A percentile compares a stretch with the other conserved stretches of the same genome.
These are phyloP conservation scores for Pythium myriotylum DNA, from an alignment of 352 stramenopile genomes.

Conservation along the genomic window DNA sequence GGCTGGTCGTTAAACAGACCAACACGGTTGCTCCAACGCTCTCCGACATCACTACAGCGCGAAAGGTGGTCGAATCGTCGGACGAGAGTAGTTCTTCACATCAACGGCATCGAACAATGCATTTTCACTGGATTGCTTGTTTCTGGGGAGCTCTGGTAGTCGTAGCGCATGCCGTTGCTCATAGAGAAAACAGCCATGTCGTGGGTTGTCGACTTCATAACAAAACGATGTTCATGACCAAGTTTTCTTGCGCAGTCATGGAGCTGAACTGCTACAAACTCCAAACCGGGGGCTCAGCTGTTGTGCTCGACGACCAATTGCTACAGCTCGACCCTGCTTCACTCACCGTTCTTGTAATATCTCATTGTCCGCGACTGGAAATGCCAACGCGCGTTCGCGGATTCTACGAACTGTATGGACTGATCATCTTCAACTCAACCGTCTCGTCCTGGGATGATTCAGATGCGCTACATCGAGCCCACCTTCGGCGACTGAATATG, in stretches of 20 bases:
- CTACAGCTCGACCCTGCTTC: neutral
- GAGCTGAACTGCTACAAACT: conserved; percentile 11
- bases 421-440: conserved; percentile 29
- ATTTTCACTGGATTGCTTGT: conserved; percentile 2
- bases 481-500: neutral
- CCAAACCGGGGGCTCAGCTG: neutral
- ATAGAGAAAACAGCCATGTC: neutral
- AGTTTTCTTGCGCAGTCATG: conserved; percentile 7
- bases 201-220: conserved; percentile 10
- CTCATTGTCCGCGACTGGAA: conserved; percentile 5
- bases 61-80: neutral
- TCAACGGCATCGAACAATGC: neutral
- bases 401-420: conserved; percentile 18
- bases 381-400: conserved; percentile 3
- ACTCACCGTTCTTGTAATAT: neutral
- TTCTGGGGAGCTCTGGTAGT: conserved; percentile 4
- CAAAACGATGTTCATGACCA: conserved; percentile 6
- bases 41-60: neutral
- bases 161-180: conserved; percentile 1
- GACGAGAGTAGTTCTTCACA: too few species aligned
- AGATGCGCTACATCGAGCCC: neutral
- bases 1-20: neutral
- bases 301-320: neutral
- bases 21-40: neutral
- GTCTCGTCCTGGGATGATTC: conserved; percentile 13